These are phyloP conservation scores for Colletotrichum sp. DNA, from an alignment of 2,329 filamentous ascomycete genomes.

Conservation along the genomic window DNA sequence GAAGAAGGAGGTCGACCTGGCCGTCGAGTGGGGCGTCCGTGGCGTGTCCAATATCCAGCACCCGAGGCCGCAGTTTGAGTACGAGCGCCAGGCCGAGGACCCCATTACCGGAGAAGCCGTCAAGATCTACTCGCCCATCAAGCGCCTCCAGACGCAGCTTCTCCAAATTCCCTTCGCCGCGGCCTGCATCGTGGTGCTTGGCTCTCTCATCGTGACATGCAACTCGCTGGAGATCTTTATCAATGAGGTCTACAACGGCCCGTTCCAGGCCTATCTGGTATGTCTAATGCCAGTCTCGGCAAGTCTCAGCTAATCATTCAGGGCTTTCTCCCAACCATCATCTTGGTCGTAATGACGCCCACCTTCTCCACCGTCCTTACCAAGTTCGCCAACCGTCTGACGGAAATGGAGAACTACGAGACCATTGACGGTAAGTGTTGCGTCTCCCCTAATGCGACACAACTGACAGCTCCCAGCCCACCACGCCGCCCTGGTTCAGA, in stretches of 20 bases:
- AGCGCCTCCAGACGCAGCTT: conserved; percentile 77
- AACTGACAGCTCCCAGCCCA: conserved; percentile 59
- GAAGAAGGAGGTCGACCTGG: conserved; percentile 85
- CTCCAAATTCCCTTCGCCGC: conserved; percentile 87
- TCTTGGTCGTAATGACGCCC: conserved; percentile 83
- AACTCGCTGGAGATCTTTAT: conserved; percentile 97
- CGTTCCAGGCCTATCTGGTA: conserved; percentile 84
- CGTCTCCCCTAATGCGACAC: neutral
- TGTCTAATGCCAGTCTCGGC: conserved; percentile 33
- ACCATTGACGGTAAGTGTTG: conserved; percentile 68
- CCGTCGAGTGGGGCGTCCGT: conserved; percentile 86
- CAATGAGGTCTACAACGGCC: conserved; percentile 89
- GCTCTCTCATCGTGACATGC: conserved; percentile 81
- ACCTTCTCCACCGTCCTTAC: conserved; percentile 79
- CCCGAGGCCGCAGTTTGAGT: conserved; percentile 77
- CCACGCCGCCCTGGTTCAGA: conserved; percentile 83
- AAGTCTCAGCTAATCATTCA: conserved; percentile 34
- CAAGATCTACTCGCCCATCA: conserved; percentile 76
- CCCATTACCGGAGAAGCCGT: conserved; percentile 81
- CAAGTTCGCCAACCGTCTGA: conserved; percentile 76
- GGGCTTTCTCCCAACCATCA: conserved; percentile 86
- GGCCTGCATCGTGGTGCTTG: conserved; percentile 73
- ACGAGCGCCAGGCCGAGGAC: conserved; percentile 79
- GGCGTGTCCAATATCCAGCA: conserved; percentile 83
- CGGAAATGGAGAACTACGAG: conserved; percentile 89